phyloP scores from a whole-genome alignment of 1,284 basidiomycete species.

The Cryptococcus maquisensis region DNA sequence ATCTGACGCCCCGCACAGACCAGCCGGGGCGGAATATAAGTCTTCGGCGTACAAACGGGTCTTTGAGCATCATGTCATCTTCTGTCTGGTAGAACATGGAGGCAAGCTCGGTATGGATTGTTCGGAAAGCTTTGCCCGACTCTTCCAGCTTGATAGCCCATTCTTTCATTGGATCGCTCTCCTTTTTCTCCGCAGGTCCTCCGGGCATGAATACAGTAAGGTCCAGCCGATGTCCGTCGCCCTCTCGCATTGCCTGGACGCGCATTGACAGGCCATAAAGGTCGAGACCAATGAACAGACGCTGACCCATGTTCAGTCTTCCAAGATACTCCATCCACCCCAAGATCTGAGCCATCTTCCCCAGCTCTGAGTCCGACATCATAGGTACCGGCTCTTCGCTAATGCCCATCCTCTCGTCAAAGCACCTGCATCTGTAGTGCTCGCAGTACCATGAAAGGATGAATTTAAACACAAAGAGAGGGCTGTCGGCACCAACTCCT shows the following conservation, averaged over 20 bases:
- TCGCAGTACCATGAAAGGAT: slow-evolving; percentile 12
- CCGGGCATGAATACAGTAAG: slow-evolving; percentile 17
- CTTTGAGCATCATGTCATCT: not conserved
- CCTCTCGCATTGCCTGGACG: slow-evolving; percentile 9
- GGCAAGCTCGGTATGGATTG: slow-evolving; percentile 4
- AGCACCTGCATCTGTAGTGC: slow-evolving; percentile 4
- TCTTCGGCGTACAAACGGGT: slow-evolving; percentile 8
- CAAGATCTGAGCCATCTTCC: slow-evolving; percentile 1
- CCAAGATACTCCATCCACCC: slow-evolving; percentile 15
- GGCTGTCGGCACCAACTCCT: not conserved
- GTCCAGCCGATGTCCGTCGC: slow-evolving; percentile 9
- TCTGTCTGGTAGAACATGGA: slow-evolving; percentile 1
- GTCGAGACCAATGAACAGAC: slow-evolving; percentile 14
- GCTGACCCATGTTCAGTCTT: slow-evolving; percentile 8
- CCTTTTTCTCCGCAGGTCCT: not conserved
- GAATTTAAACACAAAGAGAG: slow-evolving; percentile 2
- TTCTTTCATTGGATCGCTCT: not conserved
- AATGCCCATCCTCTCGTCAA: slow-evolving; percentile 6
- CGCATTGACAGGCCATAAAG: slow-evolving; percentile 14
- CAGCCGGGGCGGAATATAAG: slow-evolving; percentile 18
- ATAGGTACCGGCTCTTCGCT: slow-evolving; percentile 4
- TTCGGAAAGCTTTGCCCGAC: slow-evolving; percentile 3
- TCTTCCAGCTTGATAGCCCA: slow-evolving; percentile 5
- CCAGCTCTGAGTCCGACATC: slow-evolving; percentile 2
- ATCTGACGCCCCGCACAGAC: slow-evolving; percentile 9